Conservation (phyloP, 2,329 filamentous ascomycete genomes). For the Sporothrix schenckii region DNA sequence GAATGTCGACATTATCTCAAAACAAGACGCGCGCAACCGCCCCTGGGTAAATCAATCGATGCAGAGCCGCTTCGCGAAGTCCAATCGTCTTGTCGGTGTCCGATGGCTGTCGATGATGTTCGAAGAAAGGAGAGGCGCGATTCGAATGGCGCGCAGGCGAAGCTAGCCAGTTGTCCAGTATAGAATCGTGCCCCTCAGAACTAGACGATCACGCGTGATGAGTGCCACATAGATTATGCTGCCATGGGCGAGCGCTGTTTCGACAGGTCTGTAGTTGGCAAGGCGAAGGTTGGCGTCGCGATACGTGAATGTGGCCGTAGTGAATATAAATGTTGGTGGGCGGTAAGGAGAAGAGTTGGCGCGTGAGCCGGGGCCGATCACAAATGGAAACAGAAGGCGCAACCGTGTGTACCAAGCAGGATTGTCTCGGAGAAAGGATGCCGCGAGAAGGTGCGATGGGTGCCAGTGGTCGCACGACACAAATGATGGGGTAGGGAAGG, state of each 20-base stretch:
- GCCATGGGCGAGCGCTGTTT: slow-evolving; percentile 19
- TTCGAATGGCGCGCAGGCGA: slow-evolving; percentile 1
- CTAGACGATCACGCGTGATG: neutral
- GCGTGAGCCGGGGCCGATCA: slow-evolving; percentile 10
- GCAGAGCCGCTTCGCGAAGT: neutral
- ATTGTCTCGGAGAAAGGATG: neutral
- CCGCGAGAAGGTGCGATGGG: slow-evolving; percentile 19
- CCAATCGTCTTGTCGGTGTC: neutral
- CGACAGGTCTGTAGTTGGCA: slow-evolving; percentile 5
- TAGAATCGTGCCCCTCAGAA: neutral
- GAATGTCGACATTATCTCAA: slow-evolving; percentile 38
- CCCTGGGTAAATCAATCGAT: neutral
- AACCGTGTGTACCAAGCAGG: neutral
- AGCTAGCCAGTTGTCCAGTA: slow-evolving; percentile 2
- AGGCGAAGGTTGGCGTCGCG: neutral
- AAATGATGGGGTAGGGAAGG: neutral
- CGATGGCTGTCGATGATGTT: neutral
- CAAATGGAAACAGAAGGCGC: slow-evolving; percentile 20
- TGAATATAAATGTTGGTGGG: neutral
- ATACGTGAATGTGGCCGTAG: neutral
- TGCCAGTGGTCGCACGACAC: neutral
- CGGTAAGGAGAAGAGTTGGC: slow-evolving; percentile 20
- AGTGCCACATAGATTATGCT: neutral
- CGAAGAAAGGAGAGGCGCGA: neutral
- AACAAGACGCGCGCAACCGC: slow-evolving; percentile 27